Base-by-base conservation (phyloP, 345 rosid species). In the Populus nigra region DNA sequence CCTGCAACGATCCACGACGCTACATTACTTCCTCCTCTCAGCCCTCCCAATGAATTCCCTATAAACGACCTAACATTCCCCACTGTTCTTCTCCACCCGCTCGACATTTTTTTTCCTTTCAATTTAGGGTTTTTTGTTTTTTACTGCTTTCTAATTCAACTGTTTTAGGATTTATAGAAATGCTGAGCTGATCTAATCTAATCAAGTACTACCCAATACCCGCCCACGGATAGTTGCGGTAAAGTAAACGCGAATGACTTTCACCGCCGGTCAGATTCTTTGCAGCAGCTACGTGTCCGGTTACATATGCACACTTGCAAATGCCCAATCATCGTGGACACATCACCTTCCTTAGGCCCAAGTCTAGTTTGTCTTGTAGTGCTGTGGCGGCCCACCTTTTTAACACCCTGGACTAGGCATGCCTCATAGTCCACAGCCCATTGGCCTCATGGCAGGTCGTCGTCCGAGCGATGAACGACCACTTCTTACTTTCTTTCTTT, bases 1-100 rank as follows among this genome's bases (percentile, higher is more conserved):
- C 99, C 97, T 2, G 98, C 98, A 35, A 96, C 97, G 29, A 84
- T 79, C 98, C 99, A 96, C 12, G 99, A 93, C 39, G 98, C 98
- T 6, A 92, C 70, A 73, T 79, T 96, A 73, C 83, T 79, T 43
- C 90, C 84, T 49, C 99, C 98, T 76, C 97, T 78, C 2, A 93
- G 88, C 39, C 99, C 99, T 57, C 99, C 98, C 92, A 88, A 83
- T 36, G 97, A 87, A 49, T 96, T 93, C 65, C 91, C 91, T 16
- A 90, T 35, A 72, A 93, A 92, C 9, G 94, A 87, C 79, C 93
- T 88, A 45, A 90, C 84, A 76, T 90, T 90, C 15, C 97, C 97
- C 36, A 87, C 1, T 8, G 84, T 77, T 83, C 96, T 89, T 73
- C 91, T 84, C 93, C 97, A 93, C 78, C 87, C 75, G 73, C 89